Base-by-base conservation (phyloP, 2,329 filamentous ascomycete genomes). In the Claviceps maximensis region DNA sequence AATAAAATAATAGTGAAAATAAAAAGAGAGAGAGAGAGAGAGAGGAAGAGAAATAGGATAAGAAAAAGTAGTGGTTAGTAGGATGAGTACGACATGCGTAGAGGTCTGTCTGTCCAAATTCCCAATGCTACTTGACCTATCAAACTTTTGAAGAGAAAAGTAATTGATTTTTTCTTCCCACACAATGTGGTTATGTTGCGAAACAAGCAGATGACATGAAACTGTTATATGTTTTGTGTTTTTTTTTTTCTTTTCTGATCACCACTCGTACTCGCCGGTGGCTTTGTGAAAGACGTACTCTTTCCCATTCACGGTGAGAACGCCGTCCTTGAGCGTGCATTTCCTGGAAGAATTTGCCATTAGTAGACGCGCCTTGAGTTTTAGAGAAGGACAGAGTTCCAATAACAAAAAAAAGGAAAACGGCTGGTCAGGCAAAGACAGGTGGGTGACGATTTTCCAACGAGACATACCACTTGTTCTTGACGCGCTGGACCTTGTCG, bases 251-350 rank as follows among this genome's bases (percentile, higher is more conserved):
- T 33, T 27, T 45, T 25, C 2, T 45, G 9, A 54, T 71, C 80
- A 98, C 93, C 93, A 98, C 70, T 98, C 93, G 61, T 96, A 97
- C 71, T 97, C 93, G 63, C 93, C 93, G 47, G 86, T 89, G 25
- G 90, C 93, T 72, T 97, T 97, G 75, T 95, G 89, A 73, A 98
- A 98, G 59, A 98, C 87, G 65, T 95, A 95, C 69, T 98, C 93
- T 71, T 88, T 95, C 60, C 89, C 88, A 60, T 91, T 90, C 40
- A 95, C 89, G 46, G 87, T 95, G 60, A 98, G 77, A 19, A 98
- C 87, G 21, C 93, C 93, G 63, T 98, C 93, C 74, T 97, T 97
- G 58, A 98, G 82, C 1, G 89, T 90, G 71, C 93, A 98, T 86
- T 98, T 98, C 86, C 86, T 84, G 9, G 19, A 36, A 21, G 4